A percentile compares a stretch with the other conserved stretches of the same genome.
Evolutionary conservation across 192 early-diverging fungal species (phyloP).

Genomic region (Piromyces sp.): DNA sequence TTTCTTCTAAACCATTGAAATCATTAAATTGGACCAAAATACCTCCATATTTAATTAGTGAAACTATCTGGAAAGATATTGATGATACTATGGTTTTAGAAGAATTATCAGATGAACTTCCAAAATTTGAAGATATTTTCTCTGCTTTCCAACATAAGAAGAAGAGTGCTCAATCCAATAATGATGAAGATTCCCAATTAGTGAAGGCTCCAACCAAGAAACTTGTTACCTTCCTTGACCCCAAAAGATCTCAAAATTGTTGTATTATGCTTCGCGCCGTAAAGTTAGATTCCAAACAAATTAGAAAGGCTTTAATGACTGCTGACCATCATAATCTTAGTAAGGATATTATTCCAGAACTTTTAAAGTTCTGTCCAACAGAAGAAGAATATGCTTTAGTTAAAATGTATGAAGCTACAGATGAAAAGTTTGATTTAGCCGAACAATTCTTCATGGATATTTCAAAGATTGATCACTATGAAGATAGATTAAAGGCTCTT

Average conservation of each 20-base stretch:
- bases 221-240: background rate
- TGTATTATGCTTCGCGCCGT: background rate
- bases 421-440: background rate
- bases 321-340: background rate
- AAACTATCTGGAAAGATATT: background rate
- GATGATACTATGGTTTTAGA: background rate
- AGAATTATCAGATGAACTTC: background rate
- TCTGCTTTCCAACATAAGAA: background rate
- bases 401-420: background rate
- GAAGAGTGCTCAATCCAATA: background rate
- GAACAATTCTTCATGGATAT: background rate
- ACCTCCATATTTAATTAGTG: background rate
- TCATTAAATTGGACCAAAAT: slow-evolving; percentile 1
- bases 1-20: background rate
- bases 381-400: slow-evolving; percentile 1
- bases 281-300: background rate
- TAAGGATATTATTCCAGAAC: background rate
- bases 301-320: background rate
- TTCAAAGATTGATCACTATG: background rate
- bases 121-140: slow-evolving; percentile 1
- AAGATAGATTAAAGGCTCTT: background rate
- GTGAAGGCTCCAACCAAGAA: background rate
- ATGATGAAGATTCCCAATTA: background rate
- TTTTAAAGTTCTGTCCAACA: background rate
- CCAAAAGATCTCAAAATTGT: slow-evolving; percentile 1